Evolutionary conservation across 305 asterid species (phyloP), one percentile per base, ranked within the genome.

Genomic region (Solanum hybrid): DNA sequence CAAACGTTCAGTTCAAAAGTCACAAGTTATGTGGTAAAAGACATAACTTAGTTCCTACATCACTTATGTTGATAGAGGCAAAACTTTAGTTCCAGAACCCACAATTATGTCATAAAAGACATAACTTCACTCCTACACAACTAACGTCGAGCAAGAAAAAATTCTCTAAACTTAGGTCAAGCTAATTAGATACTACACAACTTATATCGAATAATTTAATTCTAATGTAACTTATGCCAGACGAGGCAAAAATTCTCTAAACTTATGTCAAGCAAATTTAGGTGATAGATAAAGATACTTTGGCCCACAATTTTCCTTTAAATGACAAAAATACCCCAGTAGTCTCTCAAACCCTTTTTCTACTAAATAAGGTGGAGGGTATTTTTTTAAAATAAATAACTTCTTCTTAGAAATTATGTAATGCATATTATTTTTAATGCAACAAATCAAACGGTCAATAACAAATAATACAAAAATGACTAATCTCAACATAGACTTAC

Each of bases 361-460:
- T 66, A n/a, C 14, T n/a, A n/a, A 10, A 66, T 10, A 66, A 10
- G 29, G 73, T 10, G 29, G 75, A 24, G 1, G 29, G 5, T 66
- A 66, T 10, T 69, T 69, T n/a, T 4, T 2, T 5, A n/a, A 66
- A 2, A n/a, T 66, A 2, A 66, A n/a, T 0, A 4, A 7, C 1
- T 10, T 66, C 5, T 66, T 69, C 29, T n/a, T 0, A 66, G 7
- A 66, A 66, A n/a, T 66, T 66, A 66, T 69, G 15, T 0, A 69
- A 24, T 24, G 14, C 6, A 69, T 4, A 69, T 69, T 10, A 66
- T n/a, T 66, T n/a, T 66, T n/a, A 69, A 19, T 24, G 10, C 7
- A 10, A 69, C 7, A 10, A 24, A 69, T 4, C 0, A 24, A 24
- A 0, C 0, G 0, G 8, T 1, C 4, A n/a, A 24, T 69, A 64